These are phyloP conservation scores for Lithocarpus polystachyus DNA, from an alignment of 306 rosid genomes.

Conservation along the genomic window DNA sequence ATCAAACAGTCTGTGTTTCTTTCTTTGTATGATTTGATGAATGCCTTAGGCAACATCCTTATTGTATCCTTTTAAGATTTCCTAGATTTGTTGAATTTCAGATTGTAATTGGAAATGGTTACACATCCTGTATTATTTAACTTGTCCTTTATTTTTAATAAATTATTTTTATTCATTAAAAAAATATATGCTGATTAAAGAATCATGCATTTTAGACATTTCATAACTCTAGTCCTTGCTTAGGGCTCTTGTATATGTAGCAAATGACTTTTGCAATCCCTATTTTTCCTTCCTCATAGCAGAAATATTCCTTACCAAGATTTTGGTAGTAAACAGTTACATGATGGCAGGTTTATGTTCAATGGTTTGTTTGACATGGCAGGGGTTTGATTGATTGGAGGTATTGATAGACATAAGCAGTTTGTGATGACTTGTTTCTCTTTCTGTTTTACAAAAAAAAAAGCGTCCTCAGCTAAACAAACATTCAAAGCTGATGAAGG, in stretches of 20 bases:
- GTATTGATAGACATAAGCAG: constrained; percentile 13
- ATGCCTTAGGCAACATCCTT: no score
- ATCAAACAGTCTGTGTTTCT: no score
- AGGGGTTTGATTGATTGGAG: constrained; percentile 30
- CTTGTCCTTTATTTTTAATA: no score
- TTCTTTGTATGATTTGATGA: no score
- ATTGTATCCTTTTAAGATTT: no score
- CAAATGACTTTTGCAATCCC: not conserved
- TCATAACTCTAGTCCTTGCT: no score
- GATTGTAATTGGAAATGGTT: no score
- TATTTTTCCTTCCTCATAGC: not conserved
- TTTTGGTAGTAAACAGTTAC: not conserved
- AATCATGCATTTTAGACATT: no score
- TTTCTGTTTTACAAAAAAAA: constrained; percentile 30
- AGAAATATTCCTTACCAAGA: not conserved
- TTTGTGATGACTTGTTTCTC: constrained; percentile 58
- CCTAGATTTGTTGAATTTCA: no score
- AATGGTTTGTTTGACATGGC: constrained; percentile 27
- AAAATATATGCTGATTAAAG: no score
- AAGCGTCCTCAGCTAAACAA: constrained; percentile 27
- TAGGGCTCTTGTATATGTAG: not conserved
- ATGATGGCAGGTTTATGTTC: constrained; percentile 21
- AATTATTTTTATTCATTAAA: no score
- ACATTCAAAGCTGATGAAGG: constrained; percentile 41
- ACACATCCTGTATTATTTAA: no score